phyloP scores from a whole-genome alignment of 768 basidiomycete species.

The Psilocybe tampanensis region DNA sequence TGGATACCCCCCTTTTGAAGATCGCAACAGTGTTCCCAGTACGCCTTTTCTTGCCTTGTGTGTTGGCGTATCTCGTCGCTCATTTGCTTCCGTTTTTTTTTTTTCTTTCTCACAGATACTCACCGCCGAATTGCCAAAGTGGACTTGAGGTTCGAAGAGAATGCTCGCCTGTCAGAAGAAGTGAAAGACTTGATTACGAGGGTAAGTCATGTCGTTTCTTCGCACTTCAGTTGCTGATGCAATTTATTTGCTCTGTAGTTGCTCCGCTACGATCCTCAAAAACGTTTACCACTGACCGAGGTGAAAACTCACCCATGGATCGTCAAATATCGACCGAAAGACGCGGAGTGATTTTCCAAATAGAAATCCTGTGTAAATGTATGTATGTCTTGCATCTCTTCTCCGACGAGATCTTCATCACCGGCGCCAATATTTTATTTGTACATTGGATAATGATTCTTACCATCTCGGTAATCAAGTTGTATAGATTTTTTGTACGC shows the following conservation, averaged over 20 bases:
- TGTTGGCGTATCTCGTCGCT: too few species aligned
- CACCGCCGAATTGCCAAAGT: constrained; percentile 88
- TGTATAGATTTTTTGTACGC: too few species aligned
- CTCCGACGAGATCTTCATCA: too few species aligned
- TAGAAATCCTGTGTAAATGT: not conserved
- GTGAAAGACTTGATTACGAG: constrained; percentile 66
- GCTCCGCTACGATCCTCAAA: constrained; percentile 78
- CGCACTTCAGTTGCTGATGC: not conserved
- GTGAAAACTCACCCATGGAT: constrained; percentile 91
- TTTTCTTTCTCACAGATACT: constrained; percentile 56
- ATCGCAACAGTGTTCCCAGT: constrained; percentile 78
- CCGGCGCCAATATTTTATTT: too few species aligned
- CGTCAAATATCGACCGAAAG: constrained; percentile 56
- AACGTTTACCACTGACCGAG: constrained; percentile 72
- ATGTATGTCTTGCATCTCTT: too few species aligned
- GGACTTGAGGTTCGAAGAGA: constrained; percentile 61
- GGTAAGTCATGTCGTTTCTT: constrained; percentile 35
- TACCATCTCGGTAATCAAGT: too few species aligned
- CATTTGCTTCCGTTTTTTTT: not conserved
- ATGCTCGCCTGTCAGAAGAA: constrained; percentile 60
- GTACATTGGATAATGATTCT: too few species aligned
- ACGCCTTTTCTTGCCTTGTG: constrained; percentile 32
- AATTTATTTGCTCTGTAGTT: constrained; percentile 51
- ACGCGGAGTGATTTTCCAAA: not conserved
- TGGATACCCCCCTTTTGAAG: constrained; percentile 83